Conservation (phyloP, 345 rosid genomes). For the Citrus sp. region DNA sequence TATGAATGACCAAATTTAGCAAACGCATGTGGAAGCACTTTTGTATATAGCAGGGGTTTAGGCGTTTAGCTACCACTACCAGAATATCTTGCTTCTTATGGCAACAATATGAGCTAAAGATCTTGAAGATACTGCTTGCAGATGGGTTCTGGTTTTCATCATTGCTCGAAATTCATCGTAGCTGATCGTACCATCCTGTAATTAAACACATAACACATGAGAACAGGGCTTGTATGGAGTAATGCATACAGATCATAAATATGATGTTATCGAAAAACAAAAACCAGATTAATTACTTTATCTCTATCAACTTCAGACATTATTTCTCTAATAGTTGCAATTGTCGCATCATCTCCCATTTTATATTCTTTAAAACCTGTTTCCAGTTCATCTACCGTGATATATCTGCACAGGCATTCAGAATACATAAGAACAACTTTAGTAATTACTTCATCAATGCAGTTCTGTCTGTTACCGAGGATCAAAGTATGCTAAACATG, state of each 20-base stretch:
- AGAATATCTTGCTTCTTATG: not conserved
- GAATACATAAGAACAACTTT: not conserved
- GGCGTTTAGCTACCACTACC: not conserved
- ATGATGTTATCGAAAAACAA: not conserved
- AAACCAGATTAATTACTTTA: not conserved
- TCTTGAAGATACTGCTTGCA: constrained; percentile 39
- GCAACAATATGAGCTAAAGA: not conserved
- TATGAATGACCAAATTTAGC: too few relatives aligned
- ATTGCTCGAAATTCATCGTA: constrained; percentile 5
- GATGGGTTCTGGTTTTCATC: constrained; percentile 27
- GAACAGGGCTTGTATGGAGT: not conserved
- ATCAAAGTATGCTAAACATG: not conserved
- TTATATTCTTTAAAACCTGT: constrained; percentile 76
- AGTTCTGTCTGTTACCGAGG: not conserved
- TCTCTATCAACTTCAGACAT: constrained; percentile 52
- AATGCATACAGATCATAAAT: constrained; percentile 45
- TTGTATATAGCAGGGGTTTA: not conserved
- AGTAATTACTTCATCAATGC: not conserved
- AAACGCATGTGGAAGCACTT: too few relatives aligned
- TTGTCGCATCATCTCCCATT: constrained; percentile 61
- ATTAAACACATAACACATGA: not conserved
- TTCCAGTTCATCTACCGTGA: constrained; percentile 82
- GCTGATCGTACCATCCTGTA: not conserved
- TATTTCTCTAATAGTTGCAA: constrained; percentile 59
- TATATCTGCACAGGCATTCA: constrained; percentile 39